Evolutionary conservation across 2,329 filamentous ascomycete genomes (phyloP).

Genomic region (Pseudocercospora cruenta): DNA sequence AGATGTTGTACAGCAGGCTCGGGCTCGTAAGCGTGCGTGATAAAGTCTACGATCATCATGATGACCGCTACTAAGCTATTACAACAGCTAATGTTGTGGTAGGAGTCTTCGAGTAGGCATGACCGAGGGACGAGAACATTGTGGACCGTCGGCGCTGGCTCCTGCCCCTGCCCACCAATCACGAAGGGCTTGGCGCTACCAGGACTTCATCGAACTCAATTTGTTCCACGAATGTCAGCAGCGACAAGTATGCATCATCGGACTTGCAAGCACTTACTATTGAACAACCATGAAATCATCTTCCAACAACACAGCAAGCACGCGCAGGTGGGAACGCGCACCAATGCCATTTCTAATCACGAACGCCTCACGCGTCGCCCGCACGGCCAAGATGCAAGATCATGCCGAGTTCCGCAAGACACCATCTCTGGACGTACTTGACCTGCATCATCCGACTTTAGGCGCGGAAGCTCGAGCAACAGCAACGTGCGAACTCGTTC

Average conservation of each 20-base stretch:
- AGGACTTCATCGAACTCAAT: neutral
- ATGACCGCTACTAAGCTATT: too few species aligned
- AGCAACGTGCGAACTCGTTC: conserved; percentile 12
- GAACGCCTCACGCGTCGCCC: neutral
- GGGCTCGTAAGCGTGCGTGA: too few species aligned
- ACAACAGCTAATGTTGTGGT: too few species aligned
- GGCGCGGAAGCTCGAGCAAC: neutral
- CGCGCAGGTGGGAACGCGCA: neutral
- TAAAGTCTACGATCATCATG: too few species aligned
- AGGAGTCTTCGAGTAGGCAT: too few species aligned
- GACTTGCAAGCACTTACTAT: too few species aligned
- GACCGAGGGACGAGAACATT: too few species aligned
- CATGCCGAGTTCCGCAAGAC: conserved; percentile 19
- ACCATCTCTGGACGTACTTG: neutral
- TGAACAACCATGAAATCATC: too few species aligned
- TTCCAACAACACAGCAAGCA: neutral
- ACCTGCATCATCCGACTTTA: conserved; percentile 13
- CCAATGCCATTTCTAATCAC: neutral
- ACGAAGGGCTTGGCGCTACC: neutral
- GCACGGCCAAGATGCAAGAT: conserved; percentile 13
- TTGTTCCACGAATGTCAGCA: neutral
- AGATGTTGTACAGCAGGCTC: too few species aligned
- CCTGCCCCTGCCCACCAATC: neutral
- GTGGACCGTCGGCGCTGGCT: neutral
- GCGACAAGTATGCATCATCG: neutral